A percentile compares a stretch with the other conserved stretches of the same genome.
Evolutionary conservation across 768 basidiomycete genomes (phyloP).

Genomic region (Steccherinum ochraceum): DNA sequence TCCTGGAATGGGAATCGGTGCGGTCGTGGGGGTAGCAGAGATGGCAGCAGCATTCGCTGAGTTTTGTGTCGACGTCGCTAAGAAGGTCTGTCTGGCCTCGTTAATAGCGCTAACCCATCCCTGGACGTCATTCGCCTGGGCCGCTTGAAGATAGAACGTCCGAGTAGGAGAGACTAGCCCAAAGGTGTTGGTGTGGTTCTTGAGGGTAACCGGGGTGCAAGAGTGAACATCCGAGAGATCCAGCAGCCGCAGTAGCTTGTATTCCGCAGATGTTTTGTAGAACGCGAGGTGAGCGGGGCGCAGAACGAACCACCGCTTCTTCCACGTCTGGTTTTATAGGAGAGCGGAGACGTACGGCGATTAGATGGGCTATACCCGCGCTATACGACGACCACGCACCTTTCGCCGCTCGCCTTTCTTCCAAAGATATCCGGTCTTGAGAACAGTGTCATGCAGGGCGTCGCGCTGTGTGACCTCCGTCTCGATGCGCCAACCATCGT

Average conservation of each 20-base stretch:
- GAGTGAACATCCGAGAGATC: conserved; percentile 87
- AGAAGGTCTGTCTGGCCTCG: conserved; percentile 59
- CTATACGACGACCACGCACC: conserved; percentile 40
- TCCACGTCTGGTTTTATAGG: conserved; percentile 71
- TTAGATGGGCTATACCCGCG: not conserved
- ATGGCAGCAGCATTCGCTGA: conserved; percentile 24
- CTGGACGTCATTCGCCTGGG: conserved; percentile 61
- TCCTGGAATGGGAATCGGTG: conserved; percentile 35
- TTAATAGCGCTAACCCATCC: conserved; percentile 84
- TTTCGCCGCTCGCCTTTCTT: conserved; percentile 98
- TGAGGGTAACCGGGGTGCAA: conserved; percentile 80
- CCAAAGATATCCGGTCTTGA: conserved; percentile 92
- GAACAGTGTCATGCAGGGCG: conserved; percentile 58
- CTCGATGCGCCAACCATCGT: conserved; percentile 57
- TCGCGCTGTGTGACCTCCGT: conserved; percentile 38
- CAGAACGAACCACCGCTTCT: conserved; percentile 97
- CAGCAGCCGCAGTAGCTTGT: conserved; percentile 83
- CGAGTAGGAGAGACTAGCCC: conserved; percentile 86
- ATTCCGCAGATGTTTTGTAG: conserved; percentile 95
- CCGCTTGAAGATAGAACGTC: conserved; percentile 89
- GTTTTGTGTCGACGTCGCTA: conserved; percentile 56
- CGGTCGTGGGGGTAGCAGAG: conserved; percentile 38
- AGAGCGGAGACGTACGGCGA: conserved; percentile 3
- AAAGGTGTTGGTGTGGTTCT: conserved; percentile 84
- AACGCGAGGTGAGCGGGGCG: conserved; percentile 89